phyloP scores from a whole-genome alignment of 2,329 filamentous ascomycete genomes.

The Diplodia seriata region DNA sequence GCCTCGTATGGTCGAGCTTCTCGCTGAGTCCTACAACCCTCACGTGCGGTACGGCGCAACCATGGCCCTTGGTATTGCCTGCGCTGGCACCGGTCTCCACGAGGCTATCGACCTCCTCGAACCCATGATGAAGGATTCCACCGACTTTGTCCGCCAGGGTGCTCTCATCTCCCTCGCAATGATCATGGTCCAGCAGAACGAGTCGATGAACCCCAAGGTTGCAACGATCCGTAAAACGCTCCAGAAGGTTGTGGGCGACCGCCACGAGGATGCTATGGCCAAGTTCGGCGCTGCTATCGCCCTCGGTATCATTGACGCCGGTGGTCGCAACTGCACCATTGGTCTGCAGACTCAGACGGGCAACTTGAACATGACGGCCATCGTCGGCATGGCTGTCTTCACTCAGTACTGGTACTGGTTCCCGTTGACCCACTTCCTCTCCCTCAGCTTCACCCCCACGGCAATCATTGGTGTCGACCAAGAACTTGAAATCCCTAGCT shows the following conservation, averaged over 20 bases:
- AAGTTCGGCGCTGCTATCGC: constrained; percentile 96
- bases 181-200: constrained; percentile 99
- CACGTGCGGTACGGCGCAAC: constrained; percentile 97
- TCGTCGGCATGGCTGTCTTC: constrained; percentile 97
- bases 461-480: constrained; percentile 94
- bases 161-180: constrained; percentile 92
- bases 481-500: constrained; percentile 88
- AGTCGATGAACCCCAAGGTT: constrained; percentile 98
- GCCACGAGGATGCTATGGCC: constrained; percentile 98
- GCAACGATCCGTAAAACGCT: constrained; percentile 88
- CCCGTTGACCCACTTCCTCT: constrained; percentile 96
- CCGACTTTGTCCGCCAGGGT: constrained; percentile 96
- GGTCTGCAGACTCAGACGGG: constrained; percentile 97
- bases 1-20: constrained; percentile 96
- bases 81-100: constrained; percentile 91
- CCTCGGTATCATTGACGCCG: constrained; percentile 95
- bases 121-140: constrained; percentile 99
- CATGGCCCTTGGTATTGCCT: constrained; percentile 98
- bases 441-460: constrained; percentile 94
- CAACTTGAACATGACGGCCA: constrained; percentile 97
- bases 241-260: constrained; percentile 90
- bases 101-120: constrained; percentile 96
- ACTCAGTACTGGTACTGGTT: constrained; percentile 99
- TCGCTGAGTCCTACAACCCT: constrained; percentile 98
- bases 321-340: constrained; percentile 97